Evolutionary conservation across 1,284 basidiomycete species (phyloP), one percentile per base, ranked within the genome.

Genomic region (Ceratobasidium theobromae): DNA sequence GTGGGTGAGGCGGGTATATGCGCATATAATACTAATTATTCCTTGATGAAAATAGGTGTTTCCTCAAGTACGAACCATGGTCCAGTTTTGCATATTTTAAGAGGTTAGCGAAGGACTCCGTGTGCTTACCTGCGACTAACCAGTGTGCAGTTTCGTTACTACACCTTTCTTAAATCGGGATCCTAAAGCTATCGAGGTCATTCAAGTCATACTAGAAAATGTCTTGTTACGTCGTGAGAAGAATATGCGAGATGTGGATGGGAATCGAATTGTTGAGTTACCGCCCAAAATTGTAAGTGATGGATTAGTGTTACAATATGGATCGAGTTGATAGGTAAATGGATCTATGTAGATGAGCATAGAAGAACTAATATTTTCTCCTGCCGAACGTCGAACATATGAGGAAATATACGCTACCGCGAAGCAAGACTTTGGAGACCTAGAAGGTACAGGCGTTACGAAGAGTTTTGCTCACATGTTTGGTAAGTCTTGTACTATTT

Each of bases 171-270:
- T 93, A 49, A 87, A 85, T 35, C 87, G 85, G 40, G 94, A 97
- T 74, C 86, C 90, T 0, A 93, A 94, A 74, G 93, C 93, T 0
- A 89, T 97, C 64, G 92, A 95, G 72, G 87, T 96, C 38, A 93
- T 97, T 0, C 94, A 96, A 76, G 89, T 93, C 65, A 94, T 98
- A 66, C 81, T 98, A 32, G 93, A 96, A 74, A 91, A 86, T 41
- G 84, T 93, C 45, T 79, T 99, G 3, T 80, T 99, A 1, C 84
- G 96, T n/a, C 84, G 96, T 69, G 95, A 98, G 76, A 99, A 99
- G 79, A 89, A 84, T 67, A 97, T 95, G 91, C 86, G 85, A 49
- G 96, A 97, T 77, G 82, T 80, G 48, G 86, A 95, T 72, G 96
- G 96, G 1, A 88, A 91, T 54, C 84, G 83, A 45, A 98, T 99